phyloP scores from a whole-genome alignment of 2,329 filamentous ascomycete species.

The Monosporascus sp. region DNA sequence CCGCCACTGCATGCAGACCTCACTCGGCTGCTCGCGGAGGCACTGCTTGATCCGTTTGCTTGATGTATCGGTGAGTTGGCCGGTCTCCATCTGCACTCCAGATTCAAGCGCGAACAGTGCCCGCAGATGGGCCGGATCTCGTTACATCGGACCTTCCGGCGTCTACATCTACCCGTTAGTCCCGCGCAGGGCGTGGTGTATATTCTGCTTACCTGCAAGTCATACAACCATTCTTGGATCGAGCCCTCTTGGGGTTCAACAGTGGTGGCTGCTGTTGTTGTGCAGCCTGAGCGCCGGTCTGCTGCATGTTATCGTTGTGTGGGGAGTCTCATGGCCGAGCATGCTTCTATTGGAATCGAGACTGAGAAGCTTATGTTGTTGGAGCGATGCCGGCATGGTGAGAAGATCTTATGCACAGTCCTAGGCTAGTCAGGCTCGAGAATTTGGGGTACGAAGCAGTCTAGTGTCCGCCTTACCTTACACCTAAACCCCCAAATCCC shows the following conservation, averaged over 20 bases:
- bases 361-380: background rate
- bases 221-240: slow-evolving; percentile 39
- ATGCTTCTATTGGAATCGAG: background rate
- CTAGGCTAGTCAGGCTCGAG: background rate
- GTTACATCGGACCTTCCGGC: slow-evolving; percentile 51
- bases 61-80: slow-evolving; percentile 19
- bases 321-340: background rate
- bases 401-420: too few species aligned
- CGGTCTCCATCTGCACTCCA: slow-evolving; percentile 47
- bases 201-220: slow-evolving; percentile 36
- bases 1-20: slow-evolving; percentile 4
- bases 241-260: slow-evolving; percentile 5
- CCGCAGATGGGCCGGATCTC: slow-evolving; percentile 47
- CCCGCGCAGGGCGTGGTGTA: background rate
- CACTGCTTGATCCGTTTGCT: slow-evolving; percentile 1
- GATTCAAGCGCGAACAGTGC: slow-evolving; percentile 48
- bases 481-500: background rate
- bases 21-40: background rate
- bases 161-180: slow-evolving; percentile 26
- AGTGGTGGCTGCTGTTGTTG: slow-evolving; percentile 1
- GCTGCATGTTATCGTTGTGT: slow-evolving; percentile 1
- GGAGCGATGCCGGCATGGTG: background rate
- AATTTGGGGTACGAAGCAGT: background rate
- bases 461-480: background rate
- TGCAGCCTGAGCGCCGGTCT: slow-evolving; percentile 2